Percentiles rank a stretch among this genome's conserved stretches.
These are phyloP conservation scores for Cornus kousa DNA, from an alignment of 148 eudicot species.

Conservation along the genomic window DNA sequence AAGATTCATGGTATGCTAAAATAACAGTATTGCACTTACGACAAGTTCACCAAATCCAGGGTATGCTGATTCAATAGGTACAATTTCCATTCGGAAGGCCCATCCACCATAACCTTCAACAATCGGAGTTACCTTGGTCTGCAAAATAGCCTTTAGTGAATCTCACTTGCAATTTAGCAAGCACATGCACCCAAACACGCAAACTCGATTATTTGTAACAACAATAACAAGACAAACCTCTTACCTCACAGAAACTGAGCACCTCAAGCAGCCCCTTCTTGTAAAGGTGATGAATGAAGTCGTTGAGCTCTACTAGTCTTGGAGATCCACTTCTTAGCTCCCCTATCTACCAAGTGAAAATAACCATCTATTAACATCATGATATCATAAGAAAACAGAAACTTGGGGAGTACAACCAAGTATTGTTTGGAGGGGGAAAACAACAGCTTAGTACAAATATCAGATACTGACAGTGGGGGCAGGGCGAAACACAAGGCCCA, in stretches of 20 bases:
- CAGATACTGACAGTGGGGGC: constrained; percentile 77
- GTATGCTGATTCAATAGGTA: constrained; percentile 94
- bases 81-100: constrained; percentile 97
- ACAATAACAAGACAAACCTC: background rate
- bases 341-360: constrained; percentile 54
- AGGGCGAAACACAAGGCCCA: constrained; percentile 99
- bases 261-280: constrained; percentile 77
- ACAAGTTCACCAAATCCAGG: constrained; percentile 99
- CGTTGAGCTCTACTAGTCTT: constrained; percentile 84
- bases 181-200: constrained; percentile 11
- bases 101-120: constrained; percentile 99
- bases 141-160: constrained; percentile 20
- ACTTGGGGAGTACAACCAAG: background rate
- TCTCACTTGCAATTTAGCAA: background rate
- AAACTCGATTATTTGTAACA: background rate
- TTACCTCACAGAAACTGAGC: constrained; percentile 99
- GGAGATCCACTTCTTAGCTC: constrained; percentile 99
- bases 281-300: constrained; percentile 73
- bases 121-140: constrained; percentile 98
- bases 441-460: background rate
- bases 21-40: constrained; percentile 47
- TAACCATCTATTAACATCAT: constrained; percentile 9
- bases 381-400: background rate
- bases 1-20: background rate
- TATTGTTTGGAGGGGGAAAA: background rate